These are phyloP conservation scores for Heliosperma pusillum DNA, from an alignment of 148 eudicot species.

Conservation along the genomic window DNA sequence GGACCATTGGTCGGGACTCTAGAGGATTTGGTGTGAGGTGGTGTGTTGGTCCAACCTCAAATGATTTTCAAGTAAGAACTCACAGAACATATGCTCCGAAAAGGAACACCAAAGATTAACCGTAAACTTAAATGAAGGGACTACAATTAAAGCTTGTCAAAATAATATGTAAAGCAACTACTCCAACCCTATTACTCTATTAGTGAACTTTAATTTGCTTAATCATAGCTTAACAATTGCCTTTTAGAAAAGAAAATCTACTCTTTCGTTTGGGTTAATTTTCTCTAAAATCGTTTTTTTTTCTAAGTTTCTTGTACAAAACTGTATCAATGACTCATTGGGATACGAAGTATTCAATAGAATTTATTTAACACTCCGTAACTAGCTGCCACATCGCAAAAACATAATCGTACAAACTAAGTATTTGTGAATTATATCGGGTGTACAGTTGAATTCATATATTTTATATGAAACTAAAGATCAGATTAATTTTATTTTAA, in stretches of 20 bases:
- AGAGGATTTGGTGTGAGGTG: not conserved
- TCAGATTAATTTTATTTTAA: no score
- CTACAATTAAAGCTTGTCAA: slow-evolving; percentile 5
- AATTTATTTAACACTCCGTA: no score
- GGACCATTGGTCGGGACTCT: not conserved
- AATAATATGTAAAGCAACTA: not conserved
- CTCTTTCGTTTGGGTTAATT: not conserved
- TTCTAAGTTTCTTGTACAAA: no score
- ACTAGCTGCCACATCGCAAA: no score
- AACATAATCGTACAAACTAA: no score
- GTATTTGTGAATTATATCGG: no score
- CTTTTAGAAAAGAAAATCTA: no score
- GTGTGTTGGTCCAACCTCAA: slow-evolving; percentile 4
- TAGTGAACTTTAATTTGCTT: not conserved
- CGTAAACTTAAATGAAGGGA: not conserved
- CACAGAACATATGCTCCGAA: not conserved
- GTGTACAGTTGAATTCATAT: not conserved
- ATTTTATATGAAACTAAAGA: no score
- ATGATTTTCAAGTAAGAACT: slow-evolving; percentile 3
- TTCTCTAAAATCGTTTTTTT: no score
- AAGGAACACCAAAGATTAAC: not conserved
- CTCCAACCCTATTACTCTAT: not conserved
- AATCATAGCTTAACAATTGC: not conserved
- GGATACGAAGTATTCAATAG: no score
- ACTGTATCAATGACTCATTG: no score